Conservation (phyloP, 257 asterid species). For the Solanum sitiens region DNA sequence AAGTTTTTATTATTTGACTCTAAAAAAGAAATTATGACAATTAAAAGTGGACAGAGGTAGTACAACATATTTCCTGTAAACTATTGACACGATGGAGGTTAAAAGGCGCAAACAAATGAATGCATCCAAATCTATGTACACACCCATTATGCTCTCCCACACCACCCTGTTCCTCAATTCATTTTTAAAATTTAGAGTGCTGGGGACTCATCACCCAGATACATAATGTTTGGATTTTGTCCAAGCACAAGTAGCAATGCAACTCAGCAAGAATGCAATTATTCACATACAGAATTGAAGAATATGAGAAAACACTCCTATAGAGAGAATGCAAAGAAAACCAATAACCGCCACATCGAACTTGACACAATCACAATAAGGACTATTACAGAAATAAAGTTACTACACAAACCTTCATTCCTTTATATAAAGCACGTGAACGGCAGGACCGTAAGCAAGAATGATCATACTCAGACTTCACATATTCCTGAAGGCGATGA, state of each 20-base stretch:
- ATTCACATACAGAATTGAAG: neutral
- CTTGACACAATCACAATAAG: neutral
- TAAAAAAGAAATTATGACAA: neutral
- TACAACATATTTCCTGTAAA: neutral
- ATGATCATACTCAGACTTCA: slow-evolving; percentile 89
- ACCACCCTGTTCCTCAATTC: neutral
- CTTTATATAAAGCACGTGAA: slow-evolving; percentile 93
- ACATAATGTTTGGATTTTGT: neutral
- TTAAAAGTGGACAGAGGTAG: neutral
- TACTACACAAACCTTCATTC: slow-evolving; percentile 65
- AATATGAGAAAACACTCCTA: neutral
- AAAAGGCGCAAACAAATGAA: neutral
- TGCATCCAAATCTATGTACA: neutral
- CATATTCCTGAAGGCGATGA: slow-evolving; percentile 82
- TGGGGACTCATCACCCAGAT: neutral
- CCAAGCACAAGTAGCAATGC: neutral
- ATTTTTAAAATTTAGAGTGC: neutral
- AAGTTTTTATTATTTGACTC: neutral
- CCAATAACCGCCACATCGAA: neutral
- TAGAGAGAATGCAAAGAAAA: neutral
- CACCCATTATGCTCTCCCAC: neutral
- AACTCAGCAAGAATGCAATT: neutral
- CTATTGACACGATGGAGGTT: neutral
- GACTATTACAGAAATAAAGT: neutral
- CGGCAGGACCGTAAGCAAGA: slow-evolving; percentile 92